Base-by-base conservation (phyloP, 768 basidiomycete species). In the Boletus rubropictus region DNA sequence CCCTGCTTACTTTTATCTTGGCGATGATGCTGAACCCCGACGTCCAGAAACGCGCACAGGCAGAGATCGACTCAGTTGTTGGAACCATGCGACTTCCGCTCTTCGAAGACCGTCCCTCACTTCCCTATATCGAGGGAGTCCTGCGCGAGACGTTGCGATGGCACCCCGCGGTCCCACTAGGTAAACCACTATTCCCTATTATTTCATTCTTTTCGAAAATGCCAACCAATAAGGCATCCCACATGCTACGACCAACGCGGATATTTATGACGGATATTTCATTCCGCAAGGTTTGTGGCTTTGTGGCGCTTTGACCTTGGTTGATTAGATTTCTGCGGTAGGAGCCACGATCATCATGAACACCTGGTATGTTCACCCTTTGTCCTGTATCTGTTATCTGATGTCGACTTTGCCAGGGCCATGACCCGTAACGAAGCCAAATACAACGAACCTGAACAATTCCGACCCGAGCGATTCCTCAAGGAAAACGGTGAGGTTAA, bases 251-350 rank as follows among this genome's bases (percentile, higher is more conserved):
- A 72, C 71, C 1, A 57, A 59, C 20, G 66, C 71, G 36, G 76
- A 77, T 32, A 48, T 68, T 11, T 77, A 76, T 45, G 57, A 64
- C 25, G 71, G 73, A n/a, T 77, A 77, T 50, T 62, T 76, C 18
- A 82, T 84, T 42, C 81, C 81, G 1, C 69, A 72, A 57, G 81
- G 81, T 62, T 14, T 7, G 62, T 59, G 25, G 29, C 24, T 10
- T 10, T 6, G n/a, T 12, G 3, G 8, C 15, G 8, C 7, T 22
- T 8, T 17, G 10, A 28, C 15, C n/a, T 37, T 10, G 37, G 14
- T 31, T 33, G 3, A 42, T 44, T 20, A 4, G 38, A 34, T 18
- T 24, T 39, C 10, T 14, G 20, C 2, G 14, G 20, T 20, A 66
- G 62, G 63, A 12, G 56, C 62, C 9, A 64, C 64, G 32, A 49